phyloP scores from a whole-genome alignment of 2,329 filamentous ascomycete species.

The Apiospora aurea region DNA sequence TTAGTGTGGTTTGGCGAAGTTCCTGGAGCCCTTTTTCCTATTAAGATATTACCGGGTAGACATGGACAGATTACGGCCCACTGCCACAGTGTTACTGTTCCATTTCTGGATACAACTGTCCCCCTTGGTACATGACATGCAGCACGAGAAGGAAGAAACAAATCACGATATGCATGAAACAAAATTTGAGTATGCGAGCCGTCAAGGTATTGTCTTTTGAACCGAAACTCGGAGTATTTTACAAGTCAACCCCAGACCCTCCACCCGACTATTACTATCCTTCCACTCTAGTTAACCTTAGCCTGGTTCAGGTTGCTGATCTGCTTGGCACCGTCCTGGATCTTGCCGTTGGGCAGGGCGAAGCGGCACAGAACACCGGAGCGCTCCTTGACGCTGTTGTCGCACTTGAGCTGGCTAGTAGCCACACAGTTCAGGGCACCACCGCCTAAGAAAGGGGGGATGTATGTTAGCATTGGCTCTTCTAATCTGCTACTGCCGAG shows the following conservation, averaged over 20 bases:
- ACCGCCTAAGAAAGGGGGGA: conserved; percentile 27
- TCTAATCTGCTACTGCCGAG: neutral
- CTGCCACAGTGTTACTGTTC: neutral
- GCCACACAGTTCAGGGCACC: conserved; percentile 30
- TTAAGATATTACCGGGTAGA: neutral
- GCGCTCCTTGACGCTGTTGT: conserved; percentile 28
- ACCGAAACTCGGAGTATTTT: conserved; percentile 11
- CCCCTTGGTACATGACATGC: too few relatives aligned
- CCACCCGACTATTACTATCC: conserved; percentile 9
- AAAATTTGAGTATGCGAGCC: neutral
- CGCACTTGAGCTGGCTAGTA: conserved; percentile 25
- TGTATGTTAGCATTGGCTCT: neutral
- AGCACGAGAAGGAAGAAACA: neutral
- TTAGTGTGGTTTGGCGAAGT: neutral
- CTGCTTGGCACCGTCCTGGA: conserved; percentile 24
- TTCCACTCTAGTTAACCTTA: conserved; percentile 26
- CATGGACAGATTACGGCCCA: neutral
- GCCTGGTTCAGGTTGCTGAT: conserved; percentile 27
- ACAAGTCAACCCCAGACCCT: conserved; percentile 6
- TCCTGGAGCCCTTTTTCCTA: neutral
- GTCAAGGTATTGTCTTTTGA: conserved; percentile 6
- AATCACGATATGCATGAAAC: neutral
- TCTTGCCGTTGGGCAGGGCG: conserved; percentile 24
- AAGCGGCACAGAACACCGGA: conserved; percentile 30
- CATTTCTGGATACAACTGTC: too few relatives aligned